phyloP scores from a whole-genome alignment of 768 basidiomycete species.

The Pholiota conissans region DNA sequence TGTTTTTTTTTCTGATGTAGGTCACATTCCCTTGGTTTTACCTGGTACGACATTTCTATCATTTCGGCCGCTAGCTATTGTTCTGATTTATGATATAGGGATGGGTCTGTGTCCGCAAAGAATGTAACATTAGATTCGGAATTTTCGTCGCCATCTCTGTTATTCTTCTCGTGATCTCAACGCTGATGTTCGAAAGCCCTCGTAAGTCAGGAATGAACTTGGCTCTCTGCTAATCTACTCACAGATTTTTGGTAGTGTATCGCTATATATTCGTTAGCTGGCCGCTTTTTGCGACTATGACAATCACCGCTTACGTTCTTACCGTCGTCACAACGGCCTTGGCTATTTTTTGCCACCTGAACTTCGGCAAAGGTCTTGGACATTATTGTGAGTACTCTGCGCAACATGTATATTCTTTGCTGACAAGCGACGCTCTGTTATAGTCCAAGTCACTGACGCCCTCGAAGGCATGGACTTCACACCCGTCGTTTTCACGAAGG shows the following conservation, averaged over 20 bases:
- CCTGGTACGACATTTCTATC: constrained; percentile 30
- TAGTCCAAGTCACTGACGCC: constrained; percentile 40
- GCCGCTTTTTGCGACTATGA: constrained; percentile 50
- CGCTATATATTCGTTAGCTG: constrained; percentile 42
- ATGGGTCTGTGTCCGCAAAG: constrained; percentile 46
- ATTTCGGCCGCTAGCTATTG: neutral
- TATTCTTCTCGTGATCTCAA: constrained; percentile 36
- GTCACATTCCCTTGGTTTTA: constrained; percentile 46
- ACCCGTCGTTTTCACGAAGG: constrained; percentile 37
- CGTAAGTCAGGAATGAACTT: constrained; percentile 26
- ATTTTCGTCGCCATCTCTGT: constrained; percentile 39
- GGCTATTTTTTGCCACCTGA: constrained; percentile 47
- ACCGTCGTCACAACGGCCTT: constrained; percentile 40
- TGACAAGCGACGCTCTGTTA: neutral
- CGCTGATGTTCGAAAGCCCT: constrained; percentile 42
- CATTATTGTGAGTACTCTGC: constrained; percentile 44
- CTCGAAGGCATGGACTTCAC: constrained; percentile 45
- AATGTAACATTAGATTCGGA: constrained; percentile 37
- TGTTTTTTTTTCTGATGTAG: constrained; percentile 22
- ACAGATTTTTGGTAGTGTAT: constrained; percentile 31
- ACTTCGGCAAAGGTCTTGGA: constrained; percentile 55
- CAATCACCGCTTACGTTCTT: constrained; percentile 41
- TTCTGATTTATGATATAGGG: constrained; percentile 34
- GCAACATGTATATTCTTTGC: neutral
- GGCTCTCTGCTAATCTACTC: neutral